These are phyloP conservation scores for Fusarium bulbicola DNA, from an alignment of 2,329 filamentous ascomycete genomes.

Conservation along the genomic window DNA sequence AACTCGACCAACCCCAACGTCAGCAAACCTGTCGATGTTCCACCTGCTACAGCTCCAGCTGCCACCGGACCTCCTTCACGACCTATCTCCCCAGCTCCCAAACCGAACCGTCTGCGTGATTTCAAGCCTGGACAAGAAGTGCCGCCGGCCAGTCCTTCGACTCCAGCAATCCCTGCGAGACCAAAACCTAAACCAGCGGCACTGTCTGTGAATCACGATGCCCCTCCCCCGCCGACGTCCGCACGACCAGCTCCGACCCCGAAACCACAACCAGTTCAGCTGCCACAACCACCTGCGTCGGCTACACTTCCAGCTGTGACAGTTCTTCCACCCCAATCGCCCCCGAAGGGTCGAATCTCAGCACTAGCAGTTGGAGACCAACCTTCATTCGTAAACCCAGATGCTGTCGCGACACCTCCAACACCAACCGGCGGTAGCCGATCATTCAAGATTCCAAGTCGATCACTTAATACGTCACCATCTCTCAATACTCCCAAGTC, in stretches of 20 bases:
- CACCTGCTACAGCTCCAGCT: conserved; percentile 36
- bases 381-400: conserved; percentile 58
- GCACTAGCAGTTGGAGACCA: conserved; percentile 52
- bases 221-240: conserved; percentile 37
- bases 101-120: conserved; percentile 55
- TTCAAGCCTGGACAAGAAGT: conserved; percentile 51
- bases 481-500: conserved; percentile 51
- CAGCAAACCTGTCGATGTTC: conserved; percentile 34
- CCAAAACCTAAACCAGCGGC: conserved; percentile 42
- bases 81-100: conserved; percentile 53
- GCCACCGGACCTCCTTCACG: conserved; percentile 41
- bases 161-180: conserved; percentile 45
- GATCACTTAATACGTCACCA: conserved; percentile 62
- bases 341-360: conserved; percentile 60
- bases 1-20: conserved; percentile 29
- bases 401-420: conserved; percentile 52
- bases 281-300: conserved; percentile 31
- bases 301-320: conserved; percentile 70
- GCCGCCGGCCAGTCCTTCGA: conserved; percentile 45
- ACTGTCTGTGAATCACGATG: conserved; percentile 35
- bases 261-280: conserved; percentile 37
- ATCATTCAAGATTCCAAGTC: conserved; percentile 63
- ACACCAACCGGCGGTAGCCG: conserved; percentile 56
- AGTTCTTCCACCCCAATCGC: conserved; percentile 75
- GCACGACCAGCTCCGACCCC: conserved; percentile 36